These are phyloP conservation scores for Torulaspora quercuum DNA, from an alignment of 805 yeast species.

Conservation along the genomic window DNA sequence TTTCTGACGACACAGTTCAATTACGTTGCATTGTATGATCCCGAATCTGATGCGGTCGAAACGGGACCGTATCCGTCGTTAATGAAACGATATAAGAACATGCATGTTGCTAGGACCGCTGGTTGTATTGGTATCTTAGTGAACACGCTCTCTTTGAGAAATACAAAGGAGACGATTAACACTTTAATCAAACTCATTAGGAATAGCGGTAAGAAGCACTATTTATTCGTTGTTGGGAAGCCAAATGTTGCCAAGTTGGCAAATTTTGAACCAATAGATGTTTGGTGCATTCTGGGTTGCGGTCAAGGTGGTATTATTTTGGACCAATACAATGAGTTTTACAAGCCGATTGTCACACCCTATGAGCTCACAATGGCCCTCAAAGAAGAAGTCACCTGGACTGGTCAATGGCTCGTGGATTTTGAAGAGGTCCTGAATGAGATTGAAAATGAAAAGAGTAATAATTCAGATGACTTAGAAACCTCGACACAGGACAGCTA, in stretches of 20 bases:
- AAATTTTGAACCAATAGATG: slow-evolving; percentile 88
- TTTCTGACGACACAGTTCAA: slow-evolving; percentile 69
- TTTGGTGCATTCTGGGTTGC: slow-evolving; percentile 94
- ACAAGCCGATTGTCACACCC: slow-evolving; percentile 90
- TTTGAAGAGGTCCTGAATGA: slow-evolving; percentile 53
- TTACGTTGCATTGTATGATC: slow-evolving; percentile 50
- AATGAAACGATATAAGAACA: slow-evolving; percentile 76
- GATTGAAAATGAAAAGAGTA: slow-evolving; percentile 32
- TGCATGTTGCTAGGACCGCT: slow-evolving; percentile 87
- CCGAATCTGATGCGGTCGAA: slow-evolving; percentile 31
- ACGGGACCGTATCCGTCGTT: slow-evolving; percentile 74
- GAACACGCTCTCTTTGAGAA: slow-evolving; percentile 78
- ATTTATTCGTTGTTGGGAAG: slow-evolving; percentile 93
- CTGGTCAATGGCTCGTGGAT: slow-evolving; percentile 89
- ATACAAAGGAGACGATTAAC: slow-evolving; percentile 65
- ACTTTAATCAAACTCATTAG: slow-evolving; percentile 57
- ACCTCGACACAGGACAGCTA: slow-evolving; percentile 40
- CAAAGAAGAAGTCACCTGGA: slow-evolving; percentile 75
- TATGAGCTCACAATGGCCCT: slow-evolving; percentile 84
- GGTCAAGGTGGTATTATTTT: slow-evolving; percentile 88
- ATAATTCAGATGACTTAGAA: slow-evolving; percentile 13
- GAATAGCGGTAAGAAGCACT: slow-evolving; percentile 83
- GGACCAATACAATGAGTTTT: slow-evolving; percentile 74
- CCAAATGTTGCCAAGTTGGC: slow-evolving; percentile 97
- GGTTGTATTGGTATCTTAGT: slow-evolving; percentile 89